Evolutionary conservation across 2,329 filamentous ascomycete species (phyloP).

Genomic region (Cordyceps pruinosa): DNA sequence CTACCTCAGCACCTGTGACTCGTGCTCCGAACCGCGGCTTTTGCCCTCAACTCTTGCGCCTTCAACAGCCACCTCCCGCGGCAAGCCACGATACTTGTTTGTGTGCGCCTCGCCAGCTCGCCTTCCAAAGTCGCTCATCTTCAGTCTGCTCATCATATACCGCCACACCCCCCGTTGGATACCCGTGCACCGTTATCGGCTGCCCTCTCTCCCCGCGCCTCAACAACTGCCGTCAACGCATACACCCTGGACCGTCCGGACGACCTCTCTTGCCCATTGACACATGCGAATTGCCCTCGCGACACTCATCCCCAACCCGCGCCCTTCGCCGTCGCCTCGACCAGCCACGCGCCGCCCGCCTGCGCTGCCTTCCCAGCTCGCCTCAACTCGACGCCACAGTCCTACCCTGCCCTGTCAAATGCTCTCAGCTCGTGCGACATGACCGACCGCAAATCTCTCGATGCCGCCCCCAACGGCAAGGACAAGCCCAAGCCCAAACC

Average conservation of each 20-base stretch:
- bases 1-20: not conserved
- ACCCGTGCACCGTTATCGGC: no score
- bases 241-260: not conserved
- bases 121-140: not conserved
- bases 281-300: not conserved
- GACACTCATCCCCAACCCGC: not conserved
- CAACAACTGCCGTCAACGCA: no score
- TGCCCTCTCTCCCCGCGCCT: no score
- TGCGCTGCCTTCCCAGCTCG: not conserved
- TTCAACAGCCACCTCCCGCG: not conserved
- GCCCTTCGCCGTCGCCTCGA: not conserved
- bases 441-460: constrained; percentile 24
- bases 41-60: not conserved
- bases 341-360: not conserved
- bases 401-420: constrained; percentile 1
- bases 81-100: not conserved
- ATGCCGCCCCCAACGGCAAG: constrained; percentile 22
- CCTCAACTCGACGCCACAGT: not conserved
- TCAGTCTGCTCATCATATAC: not conserved
- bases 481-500: constrained; percentile 1
- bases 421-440: constrained; percentile 16
- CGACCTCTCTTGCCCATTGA: not conserved
- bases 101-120: not conserved
- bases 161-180: not conserved
- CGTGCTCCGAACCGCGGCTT: constrained; percentile 6